Conservation (phyloP, 1,139 yeast species). For the Debaryomyces coudertii region DNA sequence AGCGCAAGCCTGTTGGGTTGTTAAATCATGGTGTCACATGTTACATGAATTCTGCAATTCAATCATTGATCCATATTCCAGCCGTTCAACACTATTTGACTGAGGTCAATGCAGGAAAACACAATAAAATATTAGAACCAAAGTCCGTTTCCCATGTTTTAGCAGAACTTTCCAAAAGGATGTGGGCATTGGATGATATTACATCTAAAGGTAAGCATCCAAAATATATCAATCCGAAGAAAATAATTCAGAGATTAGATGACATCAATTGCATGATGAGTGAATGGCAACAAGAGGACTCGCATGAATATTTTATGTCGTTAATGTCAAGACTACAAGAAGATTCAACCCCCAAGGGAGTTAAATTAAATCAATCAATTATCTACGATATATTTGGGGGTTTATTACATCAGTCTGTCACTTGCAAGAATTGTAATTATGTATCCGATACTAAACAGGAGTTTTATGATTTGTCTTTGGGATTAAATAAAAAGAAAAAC, state of each 20-base stretch:
- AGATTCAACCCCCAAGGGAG: constrained; percentile 88
- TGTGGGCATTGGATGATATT: constrained; percentile 58
- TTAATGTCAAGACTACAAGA: constrained; percentile 85
- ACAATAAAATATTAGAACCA: constrained; percentile 47
- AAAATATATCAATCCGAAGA: constrained; percentile 70
- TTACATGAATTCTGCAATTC: constrained; percentile 94
- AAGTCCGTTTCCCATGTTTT: constrained; percentile 70
- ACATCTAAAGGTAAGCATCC: constrained; percentile 19
- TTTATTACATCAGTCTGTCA: constrained; percentile 76
- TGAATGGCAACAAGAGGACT: constrained; percentile 96
- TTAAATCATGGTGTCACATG: constrained; percentile 95
- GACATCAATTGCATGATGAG: constrained; percentile 96
- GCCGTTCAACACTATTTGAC: constrained; percentile 83
- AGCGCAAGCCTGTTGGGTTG: constrained; percentile 68
- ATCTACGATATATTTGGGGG: constrained; percentile 96
- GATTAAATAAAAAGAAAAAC: constrained; percentile 51
- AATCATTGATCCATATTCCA: constrained; percentile 86
- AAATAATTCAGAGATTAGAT: constrained; percentile 68
- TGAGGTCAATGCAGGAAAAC: constrained; percentile 60
- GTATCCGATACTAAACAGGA: constrained; percentile 92
- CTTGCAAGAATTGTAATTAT: constrained; percentile 78
- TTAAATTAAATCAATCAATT: constrained; percentile 76
- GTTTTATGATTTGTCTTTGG: constrained; percentile 86
- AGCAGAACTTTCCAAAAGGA: constrained; percentile 69
- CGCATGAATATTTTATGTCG: constrained; percentile 96